Evolutionary conservation across 495 filamentous ascomycete species (phyloP).

Genomic region (Hyphodiscus hymeniophilus): DNA sequence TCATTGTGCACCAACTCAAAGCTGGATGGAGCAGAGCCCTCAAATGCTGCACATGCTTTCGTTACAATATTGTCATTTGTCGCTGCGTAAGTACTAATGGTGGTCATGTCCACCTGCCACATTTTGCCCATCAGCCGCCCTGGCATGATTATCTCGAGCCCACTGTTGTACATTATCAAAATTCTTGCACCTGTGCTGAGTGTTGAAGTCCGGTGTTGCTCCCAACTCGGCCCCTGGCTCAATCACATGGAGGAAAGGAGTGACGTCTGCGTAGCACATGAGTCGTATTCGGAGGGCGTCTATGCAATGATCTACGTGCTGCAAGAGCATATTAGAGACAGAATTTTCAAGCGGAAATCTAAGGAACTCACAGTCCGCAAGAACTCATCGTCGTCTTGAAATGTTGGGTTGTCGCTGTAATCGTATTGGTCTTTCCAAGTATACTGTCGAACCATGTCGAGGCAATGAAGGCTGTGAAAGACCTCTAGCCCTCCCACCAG

Average conservation of each 20-base stretch:
- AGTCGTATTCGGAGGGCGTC: constrained; percentile 45
- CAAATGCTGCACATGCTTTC: not conserved
- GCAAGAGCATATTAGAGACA: constrained; percentile 31
- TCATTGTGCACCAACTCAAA: too few relatives aligned
- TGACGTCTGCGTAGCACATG: constrained; percentile 45
- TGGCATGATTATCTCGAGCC: not conserved
- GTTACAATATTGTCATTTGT: not conserved
- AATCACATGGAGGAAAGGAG: constrained; percentile 41
- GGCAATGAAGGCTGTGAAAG: not conserved
- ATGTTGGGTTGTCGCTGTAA: constrained; percentile 32
- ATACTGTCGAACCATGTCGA: constrained; percentile 44
- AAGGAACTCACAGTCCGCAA: constrained; percentile 26
- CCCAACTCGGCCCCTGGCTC: constrained; percentile 35
- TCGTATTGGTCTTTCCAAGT: constrained; percentile 48
- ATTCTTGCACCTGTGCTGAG: constrained; percentile 45
- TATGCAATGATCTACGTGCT: constrained; percentile 42
- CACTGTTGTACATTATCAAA: constrained; percentile 28
- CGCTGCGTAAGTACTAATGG: not conserved
- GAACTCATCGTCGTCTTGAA: constrained; percentile 37
- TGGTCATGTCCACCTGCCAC: constrained; percentile 1
- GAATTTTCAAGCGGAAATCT: constrained; percentile 26
- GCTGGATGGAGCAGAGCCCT: too few relatives aligned
- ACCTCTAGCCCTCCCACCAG: constrained; percentile 10
- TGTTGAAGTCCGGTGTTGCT: constrained; percentile 44
- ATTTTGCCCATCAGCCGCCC: not conserved